Evolutionary conservation across 2,329 filamentous ascomycete species (phyloP), one percentile per base, ranked within the genome.

Genomic region (Epichloe gansuensis): DNA sequence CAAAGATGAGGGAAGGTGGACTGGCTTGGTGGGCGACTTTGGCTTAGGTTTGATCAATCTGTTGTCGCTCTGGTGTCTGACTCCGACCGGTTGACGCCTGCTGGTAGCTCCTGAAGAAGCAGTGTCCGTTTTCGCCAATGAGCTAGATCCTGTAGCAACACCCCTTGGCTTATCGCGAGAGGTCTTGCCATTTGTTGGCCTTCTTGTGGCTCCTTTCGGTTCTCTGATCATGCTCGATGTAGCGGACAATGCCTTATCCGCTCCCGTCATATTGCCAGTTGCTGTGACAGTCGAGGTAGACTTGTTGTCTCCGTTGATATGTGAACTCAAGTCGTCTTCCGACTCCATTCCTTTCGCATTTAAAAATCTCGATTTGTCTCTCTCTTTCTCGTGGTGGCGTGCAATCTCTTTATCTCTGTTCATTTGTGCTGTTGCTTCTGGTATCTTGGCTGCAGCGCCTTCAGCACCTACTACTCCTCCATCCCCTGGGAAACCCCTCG

Each of bases 21-120:
- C 71, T 9, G 84, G 84, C 51, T 81, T 78, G 2, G 85, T 89
- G 2, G 82, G 82, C 11, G 85, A 87, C 65, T 80, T 82, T 41
- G 75, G 68, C 63, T 81, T 83, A 8, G 80, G 77, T 61, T 82
- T 83, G 31, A 73, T 68, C 54, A 76, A 76, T 2, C 67, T 70
- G 6, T 69, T 63, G 31, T 68, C 66, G n/a, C 63, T 55, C 25
- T 61, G 62, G 27, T 71, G 61, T 21, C 69, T 68, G 2, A 65
- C 57, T 46, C 73, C 72, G 36, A 73, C 58, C 3, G 72, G 61
- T 9, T 69, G 63, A 8, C 72, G 71, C 54, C 72, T 78, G 59
- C 73, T 75, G 27, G 57, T 58, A 15, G 66, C 55, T 25, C 65
- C 63, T 3, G 69, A 57, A 36, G 63, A 56, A 2, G 66, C 56